These are phyloP conservation scores for Hericium alpestre DNA, from an alignment of 768 basidiomycete genomes.

Conservation along the genomic window DNA sequence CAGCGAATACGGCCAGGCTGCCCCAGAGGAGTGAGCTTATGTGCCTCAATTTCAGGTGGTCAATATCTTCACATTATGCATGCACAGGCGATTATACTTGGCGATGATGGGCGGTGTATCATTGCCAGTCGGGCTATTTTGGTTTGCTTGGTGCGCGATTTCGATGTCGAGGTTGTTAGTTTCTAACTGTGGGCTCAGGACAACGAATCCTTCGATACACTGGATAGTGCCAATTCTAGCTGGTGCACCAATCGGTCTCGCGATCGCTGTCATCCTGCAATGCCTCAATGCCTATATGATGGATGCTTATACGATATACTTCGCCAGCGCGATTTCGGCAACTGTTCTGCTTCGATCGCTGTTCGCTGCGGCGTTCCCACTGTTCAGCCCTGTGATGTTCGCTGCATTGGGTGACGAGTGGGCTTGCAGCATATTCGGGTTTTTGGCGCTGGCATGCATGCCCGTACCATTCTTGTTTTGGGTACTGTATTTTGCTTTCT, in stretches of 20 bases:
- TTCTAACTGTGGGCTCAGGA: slow-evolving; percentile 26
- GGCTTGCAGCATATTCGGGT: slow-evolving; percentile 47
- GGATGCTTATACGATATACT: slow-evolving; percentile 58
- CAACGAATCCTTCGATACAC: slow-evolving; percentile 38
- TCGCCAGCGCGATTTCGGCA: slow-evolving; percentile 58
- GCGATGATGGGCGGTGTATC: slow-evolving; percentile 43
- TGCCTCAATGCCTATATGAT: slow-evolving; percentile 61
- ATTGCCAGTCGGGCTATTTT: slow-evolving; percentile 50
- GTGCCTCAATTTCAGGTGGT: too few species aligned
- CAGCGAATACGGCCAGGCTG: slow-evolving; percentile 38
- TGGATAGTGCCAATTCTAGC: slow-evolving; percentile 63
- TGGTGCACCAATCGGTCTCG: slow-evolving; percentile 55
- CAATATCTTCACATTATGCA: too few species aligned
- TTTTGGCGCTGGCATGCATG: slow-evolving; percentile 37
- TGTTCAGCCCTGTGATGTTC: slow-evolving; percentile 46
- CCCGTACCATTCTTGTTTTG: slow-evolving; percentile 49
- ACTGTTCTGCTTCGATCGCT: slow-evolving; percentile 56
- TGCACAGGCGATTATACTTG: slow-evolving; percentile 43
- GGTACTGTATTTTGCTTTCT: slow-evolving; percentile 24
- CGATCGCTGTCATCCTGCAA: slow-evolving; percentile 55
- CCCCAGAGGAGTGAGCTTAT: slow-evolving; percentile 46
- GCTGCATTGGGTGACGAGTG: slow-evolving; percentile 40
- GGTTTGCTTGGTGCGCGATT: slow-evolving; percentile 50
- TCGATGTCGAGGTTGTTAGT: neutral
- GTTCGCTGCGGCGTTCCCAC: slow-evolving; percentile 53